Percentiles rank a stretch among this genome's conserved stretches.
Evolutionary conservation across 164 flowering plant genomes (phyloP).

Genomic region (Macadamia tetraphylla): DNA sequence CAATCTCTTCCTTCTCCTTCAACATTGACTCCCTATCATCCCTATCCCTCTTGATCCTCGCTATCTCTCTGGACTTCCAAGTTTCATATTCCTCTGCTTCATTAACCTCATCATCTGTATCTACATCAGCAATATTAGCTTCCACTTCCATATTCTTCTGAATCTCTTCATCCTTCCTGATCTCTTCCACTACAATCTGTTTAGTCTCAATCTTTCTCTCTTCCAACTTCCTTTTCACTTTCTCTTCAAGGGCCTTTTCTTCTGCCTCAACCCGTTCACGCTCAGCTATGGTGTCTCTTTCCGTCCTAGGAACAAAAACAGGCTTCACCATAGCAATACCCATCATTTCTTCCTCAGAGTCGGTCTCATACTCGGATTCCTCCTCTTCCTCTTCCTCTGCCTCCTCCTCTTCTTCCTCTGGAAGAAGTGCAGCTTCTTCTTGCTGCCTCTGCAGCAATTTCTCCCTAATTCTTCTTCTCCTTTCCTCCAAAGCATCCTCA

Average conservation of each 20-base stretch:
- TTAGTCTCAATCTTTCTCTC: conserved; percentile 71
- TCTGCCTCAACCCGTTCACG: conserved; percentile 80
- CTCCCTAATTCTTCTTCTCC: conserved; percentile 62
- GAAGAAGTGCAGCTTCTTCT: conserved; percentile 47
- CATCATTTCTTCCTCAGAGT: conserved; percentile 65
- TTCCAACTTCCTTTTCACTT: conserved; percentile 46
- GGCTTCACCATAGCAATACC: conserved; percentile 81
- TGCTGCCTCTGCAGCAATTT: conserved; percentile 41
- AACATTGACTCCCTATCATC: conserved; percentile 69
- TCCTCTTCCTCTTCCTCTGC: conserved; percentile 65
- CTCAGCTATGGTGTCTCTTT: conserved; percentile 81
- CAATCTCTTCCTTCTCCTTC: conserved; percentile 90
- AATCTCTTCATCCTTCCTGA: conserved; percentile 62
- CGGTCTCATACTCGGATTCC: conserved; percentile 93
- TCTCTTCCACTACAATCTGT: conserved; percentile 69
- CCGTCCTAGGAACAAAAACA: conserved; percentile 75
- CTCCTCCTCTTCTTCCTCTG: conserved; percentile 57
- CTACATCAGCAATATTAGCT: conserved; percentile 69
- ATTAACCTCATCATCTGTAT: conserved; percentile 85
- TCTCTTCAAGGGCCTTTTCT: conserved; percentile 66
- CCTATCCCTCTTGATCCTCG: conserved; percentile 87
- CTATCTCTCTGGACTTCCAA: conserved; percentile 86
- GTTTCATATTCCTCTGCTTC: conserved; percentile 93
- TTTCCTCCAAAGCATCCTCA: conserved; percentile 77
- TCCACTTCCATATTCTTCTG: conserved; percentile 62